Evolutionary conservation across 805 yeast genomes (phyloP).

Genomic region (Ogataea trehalophila): DNA sequence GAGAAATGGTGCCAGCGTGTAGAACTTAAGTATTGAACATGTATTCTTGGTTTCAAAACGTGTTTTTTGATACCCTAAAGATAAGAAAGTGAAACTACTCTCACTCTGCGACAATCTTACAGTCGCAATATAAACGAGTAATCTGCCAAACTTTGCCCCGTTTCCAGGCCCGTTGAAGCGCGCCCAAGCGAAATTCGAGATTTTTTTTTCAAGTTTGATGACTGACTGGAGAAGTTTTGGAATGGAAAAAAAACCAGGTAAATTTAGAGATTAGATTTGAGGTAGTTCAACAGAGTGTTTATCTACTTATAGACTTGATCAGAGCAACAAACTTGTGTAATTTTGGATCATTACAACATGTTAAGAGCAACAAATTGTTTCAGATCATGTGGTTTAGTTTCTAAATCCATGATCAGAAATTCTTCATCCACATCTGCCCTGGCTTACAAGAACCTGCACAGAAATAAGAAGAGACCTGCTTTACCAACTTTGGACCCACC

Average conservation of each 20-base stretch:
- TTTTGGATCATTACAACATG: slow-evolving; percentile 5
- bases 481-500: slow-evolving; percentile 93
- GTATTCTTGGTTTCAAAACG: not conserved
- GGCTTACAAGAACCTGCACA: slow-evolving; percentile 88
- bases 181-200: not conserved
- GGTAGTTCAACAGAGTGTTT: too few relatives aligned
- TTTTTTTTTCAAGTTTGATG: not conserved
- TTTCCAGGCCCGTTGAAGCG: too few relatives aligned
- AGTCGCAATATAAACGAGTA: too few relatives aligned
- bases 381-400: slow-evolving; percentile 9
- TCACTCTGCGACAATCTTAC: not conserved
- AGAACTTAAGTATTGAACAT: not conserved
- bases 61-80: not conserved
- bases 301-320: too few relatives aligned
- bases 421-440: slow-evolving; percentile 86
- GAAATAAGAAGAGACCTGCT: slow-evolving; percentile 82
- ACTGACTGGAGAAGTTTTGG: not conserved
- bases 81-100: not conserved
- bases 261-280: too few relatives aligned
- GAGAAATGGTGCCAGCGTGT: slow-evolving; percentile 29
- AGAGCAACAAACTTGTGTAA: too few relatives aligned
- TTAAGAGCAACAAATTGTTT: slow-evolving; percentile 10
- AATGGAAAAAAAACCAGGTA: too few relatives aligned
- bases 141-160: too few relatives aligned
- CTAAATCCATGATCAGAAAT: slow-evolving; percentile 13